Percentiles rank a stretch among this genome's conserved stretches.
phyloP scores from a whole-genome alignment of 352 stramenopile genomes.

The Peronospora destructor region DNA sequence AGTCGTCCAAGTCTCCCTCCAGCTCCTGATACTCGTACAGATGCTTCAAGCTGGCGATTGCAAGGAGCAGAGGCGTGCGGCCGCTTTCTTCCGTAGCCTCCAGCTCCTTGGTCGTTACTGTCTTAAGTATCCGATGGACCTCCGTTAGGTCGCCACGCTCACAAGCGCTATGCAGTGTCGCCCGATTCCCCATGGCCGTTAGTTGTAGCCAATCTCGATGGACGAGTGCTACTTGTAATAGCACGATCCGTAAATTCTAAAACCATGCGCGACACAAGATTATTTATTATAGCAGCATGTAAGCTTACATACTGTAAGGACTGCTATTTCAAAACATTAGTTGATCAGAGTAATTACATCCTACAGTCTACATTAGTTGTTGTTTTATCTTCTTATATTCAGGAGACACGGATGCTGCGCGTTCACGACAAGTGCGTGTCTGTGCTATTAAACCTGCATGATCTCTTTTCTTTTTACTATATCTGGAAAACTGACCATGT shows the following conservation, averaged over 20 bases:
- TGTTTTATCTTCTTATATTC: not conserved
- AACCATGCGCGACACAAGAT: too few species aligned
- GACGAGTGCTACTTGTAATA: not conserved
- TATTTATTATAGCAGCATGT: too few species aligned
- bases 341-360: too few species aligned
- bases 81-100: conserved; percentile 69
- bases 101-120: conserved; percentile 50
- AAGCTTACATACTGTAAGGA: too few species aligned
- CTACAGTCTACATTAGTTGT: not conserved
- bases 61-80: conserved; percentile 66
- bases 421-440: conserved; percentile 57
- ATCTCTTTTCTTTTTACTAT: not conserved
- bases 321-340: too few species aligned
- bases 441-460: not conserved
- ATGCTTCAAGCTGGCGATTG: conserved; percentile 53
- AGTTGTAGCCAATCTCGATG: conserved; percentile 8
- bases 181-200: conserved; percentile 66
- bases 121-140: conserved; percentile 56
- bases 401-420: conserved; percentile 45
- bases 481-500: not conserved
- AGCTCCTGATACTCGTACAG: conserved; percentile 36
- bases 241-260: not conserved
- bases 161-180: conserved; percentile 79
- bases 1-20: conserved; percentile 39
- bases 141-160: conserved; percentile 57